phyloP scores from a whole-genome alignment of 352 stramenopile species.

The Phytophthora rubi region DNA sequence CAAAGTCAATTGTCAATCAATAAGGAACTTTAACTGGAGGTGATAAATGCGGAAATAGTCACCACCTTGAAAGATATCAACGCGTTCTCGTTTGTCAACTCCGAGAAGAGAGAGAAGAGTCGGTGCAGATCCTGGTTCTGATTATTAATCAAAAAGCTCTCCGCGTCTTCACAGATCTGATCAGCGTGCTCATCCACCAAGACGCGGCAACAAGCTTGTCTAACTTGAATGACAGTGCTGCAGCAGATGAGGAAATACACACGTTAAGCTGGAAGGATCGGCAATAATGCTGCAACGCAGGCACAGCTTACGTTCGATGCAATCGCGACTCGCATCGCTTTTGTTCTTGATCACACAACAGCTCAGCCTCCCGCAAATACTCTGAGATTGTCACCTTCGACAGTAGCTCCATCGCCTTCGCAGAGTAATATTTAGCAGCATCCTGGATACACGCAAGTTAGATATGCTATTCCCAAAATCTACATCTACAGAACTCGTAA shows the following conservation, averaged over 20 bases:
- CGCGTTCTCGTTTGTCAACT: conserved; percentile 80
- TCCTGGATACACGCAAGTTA: conserved; percentile 46
- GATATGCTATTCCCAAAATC: background rate
- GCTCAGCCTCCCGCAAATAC: conserved; percentile 75
- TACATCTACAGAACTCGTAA: background rate
- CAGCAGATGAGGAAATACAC: background rate
- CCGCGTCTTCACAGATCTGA: conserved; percentile 80
- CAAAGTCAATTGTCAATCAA: conserved; percentile 20
- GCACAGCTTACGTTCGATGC: conserved; percentile 70
- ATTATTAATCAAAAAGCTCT: conserved; percentile 80
- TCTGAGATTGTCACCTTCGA: conserved; percentile 73
- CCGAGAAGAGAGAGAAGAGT: conserved; percentile 84
- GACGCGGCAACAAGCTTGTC: conserved; percentile 81
- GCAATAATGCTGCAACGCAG: background rate
- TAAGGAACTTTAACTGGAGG: background rate
- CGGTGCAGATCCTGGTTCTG: conserved; percentile 80
- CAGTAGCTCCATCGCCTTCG: conserved; percentile 66
- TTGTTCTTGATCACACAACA: conserved; percentile 81
- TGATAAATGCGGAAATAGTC: conserved; percentile 2
- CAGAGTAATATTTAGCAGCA: conserved; percentile 69
- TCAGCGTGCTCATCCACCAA: conserved; percentile 83
- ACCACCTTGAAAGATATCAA: conserved; percentile 83
- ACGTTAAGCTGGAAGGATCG: background rate
- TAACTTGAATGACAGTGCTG: conserved; percentile 80
- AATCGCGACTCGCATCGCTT: conserved; percentile 76